Conservation (phyloP, 1,284 basidiomycete species). For the Papiliotrema nemorosa region DNA sequence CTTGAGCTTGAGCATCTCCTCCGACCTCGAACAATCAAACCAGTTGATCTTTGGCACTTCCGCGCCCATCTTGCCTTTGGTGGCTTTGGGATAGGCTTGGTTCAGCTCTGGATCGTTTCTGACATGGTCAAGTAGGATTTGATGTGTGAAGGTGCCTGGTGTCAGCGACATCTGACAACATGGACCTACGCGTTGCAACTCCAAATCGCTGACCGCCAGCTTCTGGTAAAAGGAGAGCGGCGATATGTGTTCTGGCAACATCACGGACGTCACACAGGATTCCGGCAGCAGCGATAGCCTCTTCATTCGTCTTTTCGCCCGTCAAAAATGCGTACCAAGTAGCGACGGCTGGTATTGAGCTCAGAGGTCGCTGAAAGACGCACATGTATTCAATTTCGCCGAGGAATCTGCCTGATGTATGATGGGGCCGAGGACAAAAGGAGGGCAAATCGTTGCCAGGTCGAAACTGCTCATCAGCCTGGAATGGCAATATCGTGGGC, state of each 20-base stretch:
- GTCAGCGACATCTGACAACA: neutral
- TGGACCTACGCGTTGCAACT: constrained; percentile 17
- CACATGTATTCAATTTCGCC: constrained; percentile 22
- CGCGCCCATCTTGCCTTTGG: constrained; percentile 9
- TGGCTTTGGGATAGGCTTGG: constrained; percentile 16
- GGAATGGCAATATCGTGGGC: neutral
- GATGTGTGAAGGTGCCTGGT: constrained; percentile 21
- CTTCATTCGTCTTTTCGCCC: constrained; percentile 23
- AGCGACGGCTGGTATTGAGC: constrained; percentile 14
- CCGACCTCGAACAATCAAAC: constrained; percentile 20
- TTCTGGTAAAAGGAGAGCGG: constrained; percentile 15
- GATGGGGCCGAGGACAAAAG: constrained; percentile 27
- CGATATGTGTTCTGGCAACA: constrained; percentile 20
- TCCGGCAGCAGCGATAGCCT: constrained; percentile 21
- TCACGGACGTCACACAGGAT: constrained; percentile 27
- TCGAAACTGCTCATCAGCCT: constrained; percentile 14
- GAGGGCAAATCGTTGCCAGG: constrained; percentile 24
- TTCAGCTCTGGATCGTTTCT: constrained; percentile 1
- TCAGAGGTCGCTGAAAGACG: neutral
- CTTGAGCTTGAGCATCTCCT: constrained; percentile 9
- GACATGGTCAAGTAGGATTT: constrained; percentile 20
- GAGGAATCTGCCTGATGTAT: constrained; percentile 20
- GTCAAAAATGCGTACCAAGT: constrained; percentile 24
- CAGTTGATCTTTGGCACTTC: constrained; percentile 19
- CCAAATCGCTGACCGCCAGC: constrained; percentile 23